phyloP scores from a whole-genome alignment of 2,329 filamentous ascomycete genomes.

The Colletotrichum tanaceti region DNA sequence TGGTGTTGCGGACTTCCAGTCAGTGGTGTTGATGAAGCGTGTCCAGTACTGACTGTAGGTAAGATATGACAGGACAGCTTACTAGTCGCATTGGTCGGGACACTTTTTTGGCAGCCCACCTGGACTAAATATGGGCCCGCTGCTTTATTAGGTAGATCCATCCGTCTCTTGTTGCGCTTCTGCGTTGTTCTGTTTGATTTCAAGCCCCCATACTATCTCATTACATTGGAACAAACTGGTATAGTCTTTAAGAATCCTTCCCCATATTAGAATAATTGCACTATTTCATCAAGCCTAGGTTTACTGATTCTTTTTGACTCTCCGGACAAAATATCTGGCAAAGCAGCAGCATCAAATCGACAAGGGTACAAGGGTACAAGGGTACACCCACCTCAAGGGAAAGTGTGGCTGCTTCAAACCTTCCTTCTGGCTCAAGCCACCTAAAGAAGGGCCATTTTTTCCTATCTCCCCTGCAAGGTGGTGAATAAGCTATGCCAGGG shows the following conservation, averaged over 20 bases:
- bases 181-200: neutral
- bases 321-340: neutral
- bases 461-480: slow-evolving; percentile 16
- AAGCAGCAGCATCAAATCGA: slow-evolving; percentile 32
- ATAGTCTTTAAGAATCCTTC: too few species aligned
- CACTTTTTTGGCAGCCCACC: slow-evolving; percentile 38
- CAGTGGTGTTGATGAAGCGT: slow-evolving; percentile 37
- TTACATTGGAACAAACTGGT: too few species aligned
- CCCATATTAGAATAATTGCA: too few species aligned
- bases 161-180: neutral
- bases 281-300: too few species aligned
- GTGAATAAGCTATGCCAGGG: slow-evolving; percentile 38
- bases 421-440: slow-evolving; percentile 17
- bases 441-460: neutral
- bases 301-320: too few species aligned
- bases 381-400: slow-evolving; percentile 13
- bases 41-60: slow-evolving; percentile 31
- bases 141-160: slow-evolving; percentile 30
- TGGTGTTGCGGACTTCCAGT: slow-evolving; percentile 26
- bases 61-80: slow-evolving; percentile 39
- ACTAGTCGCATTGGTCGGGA: slow-evolving; percentile 32
- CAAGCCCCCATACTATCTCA: too few species aligned
- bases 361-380: slow-evolving; percentile 9
- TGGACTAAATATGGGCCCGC: slow-evolving; percentile 33
- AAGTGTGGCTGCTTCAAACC: slow-evolving; percentile 30